These are phyloP conservation scores for Syncephalastrum monosporum DNA, from an alignment of 371 early-diverging fungal species.

Conservation along the genomic window DNA sequence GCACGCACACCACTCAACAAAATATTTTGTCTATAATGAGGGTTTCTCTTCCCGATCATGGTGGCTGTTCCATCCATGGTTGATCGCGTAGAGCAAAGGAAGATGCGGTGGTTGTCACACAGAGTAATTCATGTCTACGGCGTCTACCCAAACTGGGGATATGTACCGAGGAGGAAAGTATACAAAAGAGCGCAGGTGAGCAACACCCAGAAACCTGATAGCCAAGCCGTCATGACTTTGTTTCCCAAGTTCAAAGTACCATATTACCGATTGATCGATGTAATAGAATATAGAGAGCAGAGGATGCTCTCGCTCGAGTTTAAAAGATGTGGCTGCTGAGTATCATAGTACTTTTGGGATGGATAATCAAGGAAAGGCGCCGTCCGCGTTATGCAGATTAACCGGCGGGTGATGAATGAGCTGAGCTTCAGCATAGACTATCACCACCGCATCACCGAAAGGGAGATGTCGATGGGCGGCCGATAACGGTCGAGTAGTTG, in stretches of 20 bases:
- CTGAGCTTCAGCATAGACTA: too few relatives aligned
- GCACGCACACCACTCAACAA: too few relatives aligned
- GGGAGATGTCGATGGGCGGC: too few relatives aligned
- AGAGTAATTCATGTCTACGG: not conserved
- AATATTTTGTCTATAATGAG: too few relatives aligned
- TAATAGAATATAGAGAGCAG: not conserved
- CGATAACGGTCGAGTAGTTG: too few relatives aligned
- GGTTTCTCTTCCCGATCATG: too few relatives aligned
- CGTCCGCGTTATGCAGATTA: too few relatives aligned
- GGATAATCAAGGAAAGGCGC: not conserved
- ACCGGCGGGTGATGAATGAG: too few relatives aligned
- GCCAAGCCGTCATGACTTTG: not conserved
- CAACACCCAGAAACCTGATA: not conserved
- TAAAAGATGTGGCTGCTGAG: not conserved
- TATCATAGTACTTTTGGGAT: not conserved
- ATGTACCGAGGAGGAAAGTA: too few relatives aligned
- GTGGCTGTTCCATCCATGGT: not conserved
- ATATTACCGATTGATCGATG: not conserved
- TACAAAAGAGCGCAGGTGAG: not conserved
- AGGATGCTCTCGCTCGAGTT: not conserved
- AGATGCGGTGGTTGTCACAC: not conserved
- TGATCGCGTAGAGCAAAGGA: not conserved
- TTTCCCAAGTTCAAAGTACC: too few relatives aligned
- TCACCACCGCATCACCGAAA: too few relatives aligned
- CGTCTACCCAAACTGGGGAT: too few relatives aligned